Evolutionary conservation across 257 asterid species (phyloP), one percentile per base, ranked within the genome.

Genomic region (Craterostigma plantagineum): DNA sequence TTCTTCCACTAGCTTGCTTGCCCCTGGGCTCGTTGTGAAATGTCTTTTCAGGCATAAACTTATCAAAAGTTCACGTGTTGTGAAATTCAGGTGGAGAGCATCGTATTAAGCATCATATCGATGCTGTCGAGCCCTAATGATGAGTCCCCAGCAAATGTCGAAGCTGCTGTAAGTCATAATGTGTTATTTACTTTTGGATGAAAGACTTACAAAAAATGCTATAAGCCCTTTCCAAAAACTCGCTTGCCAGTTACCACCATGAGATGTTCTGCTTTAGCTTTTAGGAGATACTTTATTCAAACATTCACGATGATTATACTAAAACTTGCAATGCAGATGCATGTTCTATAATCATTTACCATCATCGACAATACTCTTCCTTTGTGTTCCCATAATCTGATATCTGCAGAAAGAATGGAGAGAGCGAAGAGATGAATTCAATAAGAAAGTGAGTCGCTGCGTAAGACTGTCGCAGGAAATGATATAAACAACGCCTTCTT

Each of bases 111-210:
- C 79, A 81, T 86, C 66, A 78, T 86, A 71, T 86, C 97, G 39
- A 86, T 86, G 97, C 90, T 86, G 50, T 86, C 97, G 42, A 60
- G 97, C 62, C 97, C 97, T 23, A 86, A 86, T 39, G 97, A 86
- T 13, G 97, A 86, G 48, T 86, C 97, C 16, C 97, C 97, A 16
- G 97, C 97, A 9, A 86, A 86, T 37, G 92, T 86, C 9, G 97
- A 86, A 72, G 94, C 97, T 55, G 95, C 95, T 58, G 97, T 86
- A 76, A 78, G 94, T 86, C 38, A 37, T 51, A n/a, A n/a, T n/a
- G n/a, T n/a, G n/a, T n/a, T 14, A 42, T 14, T 46, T 40, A 40
- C 15, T 3, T 40, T 40, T 40, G 30, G 30, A 2, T 2, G 30
- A 2, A 23, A 2, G 4, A 23, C 30, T 2, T 2, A 23, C 30